A percentile compares a stretch with the other conserved stretches of the same genome.
phyloP scores from a whole-genome alignment of 345 rosid species.

The Euphorbia peplus region DNA sequence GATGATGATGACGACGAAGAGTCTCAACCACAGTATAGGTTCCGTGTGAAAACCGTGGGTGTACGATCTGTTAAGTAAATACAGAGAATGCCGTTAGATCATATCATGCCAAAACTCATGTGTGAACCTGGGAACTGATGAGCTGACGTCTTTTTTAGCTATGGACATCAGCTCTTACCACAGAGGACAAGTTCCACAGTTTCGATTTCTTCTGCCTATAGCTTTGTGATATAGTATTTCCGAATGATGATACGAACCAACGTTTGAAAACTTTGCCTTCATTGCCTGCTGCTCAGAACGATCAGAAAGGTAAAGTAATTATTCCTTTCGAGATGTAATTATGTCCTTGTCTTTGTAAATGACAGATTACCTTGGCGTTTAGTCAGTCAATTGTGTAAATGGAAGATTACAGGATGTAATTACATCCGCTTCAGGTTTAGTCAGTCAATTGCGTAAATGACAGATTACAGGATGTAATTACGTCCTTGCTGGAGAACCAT shows the following conservation, averaged over 20 bases:
- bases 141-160: neutral
- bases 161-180: neutral
- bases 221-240: neutral
- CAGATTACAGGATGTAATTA: neutral
- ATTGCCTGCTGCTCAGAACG: neutral
- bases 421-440: neutral
- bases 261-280: neutral
- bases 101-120: neutral
- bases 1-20: slow-evolving; percentile 60
- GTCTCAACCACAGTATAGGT: slow-evolving; percentile 64
- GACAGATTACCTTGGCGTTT: neutral
- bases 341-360: neutral
- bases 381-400: neutral
- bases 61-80: slow-evolving; percentile 64
- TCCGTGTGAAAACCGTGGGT: slow-evolving; percentile 79
- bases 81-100: neutral
- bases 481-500: neutral
- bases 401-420: neutral
- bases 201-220: neutral
- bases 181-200: neutral
- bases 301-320: neutral
- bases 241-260: neutral
- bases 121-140: neutral
- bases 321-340: slow-evolving; percentile 2
- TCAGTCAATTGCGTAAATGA: neutral